Conservation (phyloP, 257 asterid species). For the Handroanthus guayacan region DNA sequence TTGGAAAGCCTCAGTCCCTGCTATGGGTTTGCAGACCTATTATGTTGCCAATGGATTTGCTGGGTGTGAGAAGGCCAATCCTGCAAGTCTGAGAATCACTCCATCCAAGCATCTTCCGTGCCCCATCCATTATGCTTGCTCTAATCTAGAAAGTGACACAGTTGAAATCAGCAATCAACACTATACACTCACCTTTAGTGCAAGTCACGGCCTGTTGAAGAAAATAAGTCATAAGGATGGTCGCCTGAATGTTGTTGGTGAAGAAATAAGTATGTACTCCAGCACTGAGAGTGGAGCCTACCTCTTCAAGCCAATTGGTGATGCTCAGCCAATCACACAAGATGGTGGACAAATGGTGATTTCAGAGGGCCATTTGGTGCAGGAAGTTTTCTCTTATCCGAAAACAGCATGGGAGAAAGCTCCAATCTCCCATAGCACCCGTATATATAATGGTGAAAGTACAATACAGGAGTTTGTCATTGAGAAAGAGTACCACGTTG, state of each 20-base stretch:
- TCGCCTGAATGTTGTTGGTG: constrained; percentile 56
- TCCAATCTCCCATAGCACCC: constrained; percentile 92
- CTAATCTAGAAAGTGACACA: constrained; percentile 63
- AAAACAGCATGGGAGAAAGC: constrained; percentile 68
- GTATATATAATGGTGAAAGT: constrained; percentile 62
- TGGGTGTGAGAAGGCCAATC: constrained; percentile 97
- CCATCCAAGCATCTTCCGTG: constrained; percentile 63
- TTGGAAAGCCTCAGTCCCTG: constrained; percentile 91
- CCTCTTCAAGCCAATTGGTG: constrained; percentile 88
- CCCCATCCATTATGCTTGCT: constrained; percentile 76
- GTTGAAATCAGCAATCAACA: constrained; percentile 71
- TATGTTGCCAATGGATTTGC: constrained; percentile 95
- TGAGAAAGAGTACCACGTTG: constrained; percentile 97
- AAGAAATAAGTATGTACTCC: constrained; percentile 82
- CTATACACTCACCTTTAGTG: constrained; percentile 65
- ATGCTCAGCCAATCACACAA: constrained; percentile 66
- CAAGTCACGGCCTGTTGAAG: constrained; percentile 70
- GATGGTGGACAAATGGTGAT: constrained; percentile 72
- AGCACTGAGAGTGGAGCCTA: constrained; percentile 94
- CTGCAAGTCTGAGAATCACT: constrained; percentile 63
- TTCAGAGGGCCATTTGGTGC: constrained; percentile 83
- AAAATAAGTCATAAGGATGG: constrained; percentile 66
- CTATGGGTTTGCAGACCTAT: constrained; percentile 94
- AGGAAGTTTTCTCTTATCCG: constrained; percentile 80
- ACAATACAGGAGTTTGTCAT: constrained; percentile 76